Evolutionary conservation across 495 filamentous ascomycete genomes (phyloP).

Genomic region (Hypoxylon subgilvum): DNA sequence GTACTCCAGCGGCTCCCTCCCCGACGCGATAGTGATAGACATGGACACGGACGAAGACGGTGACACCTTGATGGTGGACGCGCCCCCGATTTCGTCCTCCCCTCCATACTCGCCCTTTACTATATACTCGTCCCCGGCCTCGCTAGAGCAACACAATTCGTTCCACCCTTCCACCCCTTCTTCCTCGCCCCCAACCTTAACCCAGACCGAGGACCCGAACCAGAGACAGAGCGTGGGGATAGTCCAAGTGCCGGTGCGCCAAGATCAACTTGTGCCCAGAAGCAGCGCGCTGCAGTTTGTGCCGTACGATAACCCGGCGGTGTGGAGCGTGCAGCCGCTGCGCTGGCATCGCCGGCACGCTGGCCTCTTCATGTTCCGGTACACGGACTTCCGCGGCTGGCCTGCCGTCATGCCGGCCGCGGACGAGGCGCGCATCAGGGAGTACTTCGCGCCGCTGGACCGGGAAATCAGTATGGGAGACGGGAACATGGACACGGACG

Average conservation of each 20-base stretch:
- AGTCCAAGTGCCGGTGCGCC: constrained; percentile 18
- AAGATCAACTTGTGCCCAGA: too few species aligned
- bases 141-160: too few species aligned
- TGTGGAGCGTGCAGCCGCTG: constrained; percentile 21
- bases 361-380: constrained; percentile 29
- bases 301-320: constrained; percentile 36
- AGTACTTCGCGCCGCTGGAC: constrained; percentile 16
- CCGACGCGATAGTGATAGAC: neutral
- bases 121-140: too few species aligned
- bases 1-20: constrained; percentile 20
- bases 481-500: too few species aligned
- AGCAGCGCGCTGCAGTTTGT: constrained; percentile 17
- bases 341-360: constrained; percentile 13
- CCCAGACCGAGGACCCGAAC: too few species aligned
- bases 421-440: constrained; percentile 2
- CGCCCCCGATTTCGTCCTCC: neutral
- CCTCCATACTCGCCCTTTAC: neutral
- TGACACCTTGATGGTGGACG: constrained; percentile 26
- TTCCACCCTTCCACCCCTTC: neutral
- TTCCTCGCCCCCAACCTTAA: neutral
- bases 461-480: too few species aligned
- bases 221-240: neutral
- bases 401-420: constrained; percentile 26
- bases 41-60: constrained; percentile 13
- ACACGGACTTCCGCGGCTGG: constrained; percentile 31